Evolutionary conservation across 495 filamentous ascomycete genomes (phyloP), one percentile per base, ranked within the genome.

Genomic region (Penicillium turbatum): DNA sequence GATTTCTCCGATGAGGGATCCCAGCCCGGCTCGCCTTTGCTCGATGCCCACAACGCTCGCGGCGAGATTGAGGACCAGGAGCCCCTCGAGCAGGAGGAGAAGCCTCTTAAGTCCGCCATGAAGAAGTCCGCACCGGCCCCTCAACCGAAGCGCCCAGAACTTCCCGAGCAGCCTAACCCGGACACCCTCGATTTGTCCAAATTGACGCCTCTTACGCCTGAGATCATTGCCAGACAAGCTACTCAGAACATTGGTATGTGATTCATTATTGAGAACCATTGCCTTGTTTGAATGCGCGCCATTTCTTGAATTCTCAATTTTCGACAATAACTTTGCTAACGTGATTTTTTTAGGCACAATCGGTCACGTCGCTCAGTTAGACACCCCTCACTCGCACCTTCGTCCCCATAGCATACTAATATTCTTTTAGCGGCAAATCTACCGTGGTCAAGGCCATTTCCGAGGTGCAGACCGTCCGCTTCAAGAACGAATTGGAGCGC

Each of bases 401-500:
- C 4, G 24, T 21, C 16, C 27, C n/a, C 49, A 31, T 32, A 37
- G 7, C 24, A 38, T 21, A 48, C 53, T 56, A 45, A 56, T 17
- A 31, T 21, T 5, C 12, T 12, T 40, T 8, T 45, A 51, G 53
- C 44, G 58, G 93, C 55, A 97, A 98, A 72, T 92, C 88, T 37
- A 98, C 93, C 13, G 95, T 98, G 19, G 93, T 98, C 53, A 98
- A 98, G 81, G 93, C 93, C 51, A 97, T 98, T 59, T 97, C 93
- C 0, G 95, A 93, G 42, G 93, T 98, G 26, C 93, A 98, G 80
- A 98, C 93, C 12, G 93, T 98, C 63, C 83, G 93, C 54, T 98
- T 98, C 81, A 98, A 98, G 85, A 98, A 96, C 74, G 93, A 98
- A 73, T 76, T 97, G 72, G 93, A 97, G 76, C 81, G 93, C 60